A percentile compares a stretch with the other conserved stretches of the same genome.
phyloP scores from a whole-genome alignment of 208 protist species.

The Porcisia hertigi region DNA sequence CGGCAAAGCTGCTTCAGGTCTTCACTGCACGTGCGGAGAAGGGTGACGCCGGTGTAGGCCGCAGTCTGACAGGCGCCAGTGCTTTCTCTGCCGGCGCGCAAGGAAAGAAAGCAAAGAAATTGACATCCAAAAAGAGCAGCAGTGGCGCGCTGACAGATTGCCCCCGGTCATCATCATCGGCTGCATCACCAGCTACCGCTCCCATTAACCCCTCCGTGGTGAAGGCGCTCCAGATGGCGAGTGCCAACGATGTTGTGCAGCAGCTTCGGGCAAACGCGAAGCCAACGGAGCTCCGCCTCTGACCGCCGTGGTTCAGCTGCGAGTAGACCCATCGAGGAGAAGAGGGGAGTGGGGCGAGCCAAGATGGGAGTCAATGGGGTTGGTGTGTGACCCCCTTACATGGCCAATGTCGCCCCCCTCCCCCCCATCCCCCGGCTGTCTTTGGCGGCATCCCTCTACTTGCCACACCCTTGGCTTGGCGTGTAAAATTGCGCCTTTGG shows the following conservation, averaged over 20 bases:
- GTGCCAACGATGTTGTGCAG: slow-evolving; percentile 50
- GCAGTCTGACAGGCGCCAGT: slow-evolving; percentile 7
- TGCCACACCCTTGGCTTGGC: too few relatives aligned
- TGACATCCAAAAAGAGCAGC: slow-evolving; percentile 18
- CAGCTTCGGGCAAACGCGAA: slow-evolving; percentile 74
- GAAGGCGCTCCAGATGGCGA: slow-evolving; percentile 31
- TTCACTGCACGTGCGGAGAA: slow-evolving; percentile 27
- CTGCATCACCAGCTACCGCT: not conserved
- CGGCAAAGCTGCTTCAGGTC: slow-evolving; percentile 25
- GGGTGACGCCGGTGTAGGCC: not conserved
- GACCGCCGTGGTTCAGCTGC: not conserved
- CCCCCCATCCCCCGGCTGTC: too few relatives aligned
- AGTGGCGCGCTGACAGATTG: not conserved
- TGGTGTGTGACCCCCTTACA: not conserved
- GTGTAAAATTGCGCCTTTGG: too few relatives aligned
- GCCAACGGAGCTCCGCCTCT: slow-evolving; percentile 15
- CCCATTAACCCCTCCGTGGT: slow-evolving; percentile 24
- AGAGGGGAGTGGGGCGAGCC: not conserved
- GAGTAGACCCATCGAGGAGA: not conserved
- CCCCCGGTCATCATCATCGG: not conserved
- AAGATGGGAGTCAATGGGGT: not conserved
- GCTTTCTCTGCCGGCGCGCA: not conserved
- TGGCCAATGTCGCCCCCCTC: too few relatives aligned
- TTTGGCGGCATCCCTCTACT: too few relatives aligned
- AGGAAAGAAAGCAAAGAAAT: not conserved